Base-by-base conservation (phyloP, 345 rosid species). In the Linum lewisii region DNA sequence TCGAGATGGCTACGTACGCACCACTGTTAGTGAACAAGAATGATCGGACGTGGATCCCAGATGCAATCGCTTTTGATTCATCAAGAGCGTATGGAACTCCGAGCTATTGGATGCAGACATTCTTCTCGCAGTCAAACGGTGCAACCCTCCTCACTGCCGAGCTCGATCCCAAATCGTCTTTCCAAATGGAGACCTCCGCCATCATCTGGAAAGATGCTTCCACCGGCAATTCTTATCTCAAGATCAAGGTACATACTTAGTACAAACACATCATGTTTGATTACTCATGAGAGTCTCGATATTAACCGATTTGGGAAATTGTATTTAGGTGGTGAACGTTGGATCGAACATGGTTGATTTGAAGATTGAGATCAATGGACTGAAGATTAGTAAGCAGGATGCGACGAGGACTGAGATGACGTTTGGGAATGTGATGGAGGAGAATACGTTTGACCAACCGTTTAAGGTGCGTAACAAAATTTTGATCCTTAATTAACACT, bases 61-160 rank as follows among this genome's bases (percentile, higher is more conserved):
- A 52, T 21, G 56, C 56, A 9, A 52, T 52, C 20, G 7, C 6
- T 21, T 52, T 52, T 24, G 25, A 52, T 21, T 52, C 56, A 9
- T 52, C 7, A 9, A 21, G 25, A 6, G 24, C 25, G 13, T 52
- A 52, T 21, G 56, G 56, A 19, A 52, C 56, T 52, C 56, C 56
- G 1, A 52, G 56, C 25, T 52, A 52, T 21, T 52, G 56, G 56
- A 52, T 52, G 56, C 56, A 52, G 25, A 21, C 23, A 5, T 52
- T 52, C 56, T 52, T 52, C 24, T 21, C 25, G 7, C 24, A 52
- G 56, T 52, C 56, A 2, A 52, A 24, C 20, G 56, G 56, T 7
- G 56, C 56, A 21, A 21, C 56, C 8, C 56, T 52, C 15, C 56
- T 21, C 56, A 52, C 5, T 1, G 56, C 56, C 56, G 20, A 19